These are phyloP conservation scores for Pisolithus albus DNA, from an alignment of 768 basidiomycete species.

Conservation along the genomic window DNA sequence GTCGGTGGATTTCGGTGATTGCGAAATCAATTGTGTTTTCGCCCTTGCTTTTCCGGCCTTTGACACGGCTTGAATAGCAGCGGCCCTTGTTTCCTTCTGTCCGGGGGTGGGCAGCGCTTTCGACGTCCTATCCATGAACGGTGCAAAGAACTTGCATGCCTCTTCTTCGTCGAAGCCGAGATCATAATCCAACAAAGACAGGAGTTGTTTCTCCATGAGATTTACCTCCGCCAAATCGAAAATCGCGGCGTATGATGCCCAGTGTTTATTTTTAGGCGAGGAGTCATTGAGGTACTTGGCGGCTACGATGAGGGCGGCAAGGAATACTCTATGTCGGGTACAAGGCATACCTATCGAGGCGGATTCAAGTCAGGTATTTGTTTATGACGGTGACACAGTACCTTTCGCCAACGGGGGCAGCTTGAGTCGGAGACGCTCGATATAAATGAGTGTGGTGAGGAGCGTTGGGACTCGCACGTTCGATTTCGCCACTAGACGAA, in stretches of 20 bases:
- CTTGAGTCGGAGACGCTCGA: conserved; percentile 77
- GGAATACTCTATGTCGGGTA: conserved; percentile 91
- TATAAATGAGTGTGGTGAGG: conserved; percentile 84
- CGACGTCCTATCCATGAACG: conserved; percentile 44
- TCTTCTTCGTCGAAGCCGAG: conserved; percentile 85
- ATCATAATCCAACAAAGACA: conserved; percentile 88
- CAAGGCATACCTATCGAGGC: conserved; percentile 60
- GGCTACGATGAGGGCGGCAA: conserved; percentile 91
- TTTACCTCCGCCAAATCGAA: conserved; percentile 82
- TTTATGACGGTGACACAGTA: conserved; percentile 28
- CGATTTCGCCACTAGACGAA: conserved; percentile 67
- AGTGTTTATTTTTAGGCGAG: conserved; percentile 93
- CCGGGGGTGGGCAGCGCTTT: conserved; percentile 22
- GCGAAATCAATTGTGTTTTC: conserved; percentile 32
- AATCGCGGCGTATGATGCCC: conserved; percentile 70
- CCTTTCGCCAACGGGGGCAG: conserved; percentile 83
- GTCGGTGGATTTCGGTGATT: conserved; percentile 33
- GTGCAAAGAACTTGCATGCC: conserved; percentile 61
- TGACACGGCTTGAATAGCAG: conserved; percentile 48
- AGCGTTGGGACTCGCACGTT: conserved; percentile 90
- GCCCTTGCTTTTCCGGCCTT: conserved; percentile 50
- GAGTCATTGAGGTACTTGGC: conserved; percentile 97
- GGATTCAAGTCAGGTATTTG: conserved; percentile 6
- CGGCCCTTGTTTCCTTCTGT: conserved; percentile 38
- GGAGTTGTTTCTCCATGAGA: conserved; percentile 95